phyloP scores from a whole-genome alignment of 768 basidiomycete genomes.

The Tulasnella sp. region DNA sequence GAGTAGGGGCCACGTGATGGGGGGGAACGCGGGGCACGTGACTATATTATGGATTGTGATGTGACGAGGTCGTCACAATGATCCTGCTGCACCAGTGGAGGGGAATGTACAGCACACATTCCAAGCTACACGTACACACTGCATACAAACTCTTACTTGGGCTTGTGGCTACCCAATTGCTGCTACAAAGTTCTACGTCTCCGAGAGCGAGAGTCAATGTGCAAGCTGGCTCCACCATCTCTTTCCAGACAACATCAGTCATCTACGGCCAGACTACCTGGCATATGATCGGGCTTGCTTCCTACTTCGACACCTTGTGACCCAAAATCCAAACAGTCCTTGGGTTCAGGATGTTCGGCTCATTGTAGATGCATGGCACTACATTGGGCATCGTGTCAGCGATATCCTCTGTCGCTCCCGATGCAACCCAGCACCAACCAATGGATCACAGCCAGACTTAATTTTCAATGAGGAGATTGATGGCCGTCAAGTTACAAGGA shows the following conservation, averaged over 20 bases:
- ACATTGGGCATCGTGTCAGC: not conserved
- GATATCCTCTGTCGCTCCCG: conserved; percentile 4
- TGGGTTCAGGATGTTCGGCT: not conserved
- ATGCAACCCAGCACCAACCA: not conserved
- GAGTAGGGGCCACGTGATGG: too few species aligned
- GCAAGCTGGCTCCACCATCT: not conserved
- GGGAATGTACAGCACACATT: conserved; percentile 13
- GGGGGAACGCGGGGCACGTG: too few species aligned
- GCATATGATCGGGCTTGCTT: conserved; percentile 15
- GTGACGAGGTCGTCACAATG: too few species aligned
- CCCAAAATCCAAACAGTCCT: not conserved
- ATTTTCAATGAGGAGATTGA: not conserved
- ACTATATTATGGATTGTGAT: too few species aligned
- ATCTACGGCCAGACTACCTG: conserved; percentile 1
- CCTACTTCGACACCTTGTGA: not conserved
- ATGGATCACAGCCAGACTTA: conserved; percentile 11
- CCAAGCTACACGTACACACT: not conserved
- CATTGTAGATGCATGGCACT: conserved; percentile 22
- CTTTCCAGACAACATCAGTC: not conserved
- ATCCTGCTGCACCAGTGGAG: not conserved
- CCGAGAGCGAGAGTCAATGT: conserved; percentile 32
- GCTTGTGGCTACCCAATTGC: conserved; percentile 36
- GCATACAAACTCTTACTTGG: conserved; percentile 35
- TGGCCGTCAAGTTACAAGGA: not conserved
- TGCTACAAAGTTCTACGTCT: conserved; percentile 34